Percentiles rank a stretch among this genome's conserved stretches.
Conservation (phyloP, 495 filamentous ascomycete species). For the Chaetomidium leptoderma region DNA sequence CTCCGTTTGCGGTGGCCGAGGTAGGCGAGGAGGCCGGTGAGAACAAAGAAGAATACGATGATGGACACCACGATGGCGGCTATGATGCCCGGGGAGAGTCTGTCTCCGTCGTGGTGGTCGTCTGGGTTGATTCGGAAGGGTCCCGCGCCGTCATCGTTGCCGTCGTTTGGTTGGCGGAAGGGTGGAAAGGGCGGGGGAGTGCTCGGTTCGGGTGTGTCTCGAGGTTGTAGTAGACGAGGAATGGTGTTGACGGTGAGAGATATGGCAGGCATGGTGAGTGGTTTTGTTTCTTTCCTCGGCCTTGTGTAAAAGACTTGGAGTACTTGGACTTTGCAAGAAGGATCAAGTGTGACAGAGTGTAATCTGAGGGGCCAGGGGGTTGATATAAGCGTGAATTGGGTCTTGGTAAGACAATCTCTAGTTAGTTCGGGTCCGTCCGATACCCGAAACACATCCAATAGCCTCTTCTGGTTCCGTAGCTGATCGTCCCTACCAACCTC, state of each 20-base stretch:
- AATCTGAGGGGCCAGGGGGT: neutral
- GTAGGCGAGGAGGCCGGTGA: slow-evolving; percentile 1
- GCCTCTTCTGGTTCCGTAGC: neutral
- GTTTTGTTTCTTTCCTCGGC: neutral
- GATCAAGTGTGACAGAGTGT: neutral
- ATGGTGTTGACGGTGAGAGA: neutral
- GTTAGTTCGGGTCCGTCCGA: slow-evolving; percentile 1
- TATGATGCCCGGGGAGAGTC: slow-evolving; percentile 1
- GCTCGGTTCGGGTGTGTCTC: neutral
- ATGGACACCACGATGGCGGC: slow-evolving; percentile 14
- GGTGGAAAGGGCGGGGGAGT: neutral
- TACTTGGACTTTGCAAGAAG: neutral
- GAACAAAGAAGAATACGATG: slow-evolving; percentile 2
- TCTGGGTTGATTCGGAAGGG: neutral
- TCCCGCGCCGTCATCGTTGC: neutral
- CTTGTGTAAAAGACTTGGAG: neutral
- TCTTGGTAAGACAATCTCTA: neutral
- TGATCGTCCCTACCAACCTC: neutral
- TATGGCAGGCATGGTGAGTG: slow-evolving; percentile 5
- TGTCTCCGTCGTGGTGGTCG: neutral
- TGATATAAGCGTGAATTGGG: neutral
- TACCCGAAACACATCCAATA: neutral
- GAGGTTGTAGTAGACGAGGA: neutral
- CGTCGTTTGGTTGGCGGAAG: neutral
- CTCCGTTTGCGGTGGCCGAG: neutral